Evolutionary conservation across 2,329 filamentous ascomycete species (phyloP).

Genomic region (Xylariaceae sp.): DNA sequence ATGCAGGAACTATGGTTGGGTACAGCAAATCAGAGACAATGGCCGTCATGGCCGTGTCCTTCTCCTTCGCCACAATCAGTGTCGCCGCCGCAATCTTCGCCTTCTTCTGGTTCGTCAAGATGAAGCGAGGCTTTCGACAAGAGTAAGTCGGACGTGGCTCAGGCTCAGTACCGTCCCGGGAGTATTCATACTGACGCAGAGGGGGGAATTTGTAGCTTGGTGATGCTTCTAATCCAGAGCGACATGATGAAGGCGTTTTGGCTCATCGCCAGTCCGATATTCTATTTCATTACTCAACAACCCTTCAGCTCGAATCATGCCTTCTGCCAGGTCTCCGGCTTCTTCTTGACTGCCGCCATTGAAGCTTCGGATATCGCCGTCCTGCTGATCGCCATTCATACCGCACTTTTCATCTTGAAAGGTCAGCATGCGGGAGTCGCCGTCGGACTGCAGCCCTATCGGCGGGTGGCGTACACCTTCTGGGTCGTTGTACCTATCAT

Average conservation of each 20-base stretch:
- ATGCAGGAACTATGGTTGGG: background rate
- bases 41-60: slow-evolving; percentile 37
- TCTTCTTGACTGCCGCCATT: slow-evolving; percentile 62
- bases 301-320: slow-evolving; percentile 38
- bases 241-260: slow-evolving; percentile 68
- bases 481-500: slow-evolving; percentile 57
- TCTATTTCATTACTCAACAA: slow-evolving; percentile 51
- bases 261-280: slow-evolving; percentile 62
- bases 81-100: slow-evolving; percentile 52
- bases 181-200: too few relatives aligned
- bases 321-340: slow-evolving; percentile 67
- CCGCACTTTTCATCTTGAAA: slow-evolving; percentile 66
- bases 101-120: slow-evolving; percentile 69
- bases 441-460: slow-evolving; percentile 66
- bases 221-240: slow-evolving; percentile 69
- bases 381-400: slow-evolving; percentile 70
- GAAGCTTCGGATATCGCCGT: slow-evolving; percentile 69
- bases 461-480: slow-evolving; percentile 53
- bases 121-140: slow-evolving; percentile 71
- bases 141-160: too few relatives aligned
- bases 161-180: too few relatives aligned
- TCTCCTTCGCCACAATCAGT: slow-evolving; percentile 48
- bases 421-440: slow-evolving; percentile 45
- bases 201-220: slow-evolving; percentile 63
- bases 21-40: slow-evolving; percentile 15